These are phyloP conservation scores for Pisolithus thermaeus DNA, from an alignment of 1,284 basidiomycete species.

Conservation along the genomic window DNA sequence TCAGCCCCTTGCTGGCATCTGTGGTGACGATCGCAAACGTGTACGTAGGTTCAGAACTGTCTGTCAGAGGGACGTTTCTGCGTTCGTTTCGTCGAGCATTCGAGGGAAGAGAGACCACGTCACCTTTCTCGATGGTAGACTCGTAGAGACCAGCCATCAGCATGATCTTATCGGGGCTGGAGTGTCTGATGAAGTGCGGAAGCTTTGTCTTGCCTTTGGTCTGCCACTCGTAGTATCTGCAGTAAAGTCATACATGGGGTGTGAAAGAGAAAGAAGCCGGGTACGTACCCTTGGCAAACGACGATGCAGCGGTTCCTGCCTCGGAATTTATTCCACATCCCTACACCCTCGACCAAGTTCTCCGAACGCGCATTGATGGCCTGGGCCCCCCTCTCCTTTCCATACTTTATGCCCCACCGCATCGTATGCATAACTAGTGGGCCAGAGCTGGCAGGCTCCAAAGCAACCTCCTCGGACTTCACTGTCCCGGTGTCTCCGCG, in stretches of 20 bases:
- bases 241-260: not conserved
- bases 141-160: constrained; percentile 90
- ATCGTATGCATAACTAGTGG: constrained; percentile 58
- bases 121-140: constrained; percentile 59
- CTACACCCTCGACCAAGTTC: constrained; percentile 65
- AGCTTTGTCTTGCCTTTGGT: constrained; percentile 73
- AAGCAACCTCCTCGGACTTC: no score
- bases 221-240: constrained; percentile 89
- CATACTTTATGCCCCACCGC: constrained; percentile 92
- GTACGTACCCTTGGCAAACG: constrained; percentile 67
- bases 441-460: constrained; percentile 1
- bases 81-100: not conserved
- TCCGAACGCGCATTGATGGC: constrained; percentile 91
- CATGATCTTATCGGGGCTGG: constrained; percentile 59
- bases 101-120: not conserved
- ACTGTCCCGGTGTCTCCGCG: constrained; percentile 15
- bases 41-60: constrained; percentile 56
- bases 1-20: constrained; percentile 56
- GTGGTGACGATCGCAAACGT: constrained; percentile 92
- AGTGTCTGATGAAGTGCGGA: constrained; percentile 76
- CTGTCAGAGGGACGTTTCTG: constrained; percentile 25
- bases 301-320: constrained; percentile 77
- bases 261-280: not conserved
- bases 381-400: constrained; percentile 66
- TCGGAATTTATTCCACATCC: constrained; percentile 80